These are phyloP conservation scores for Parsonsia alboflavescens DNA, from an alignment of 257 asterid species.

Conservation along the genomic window DNA sequence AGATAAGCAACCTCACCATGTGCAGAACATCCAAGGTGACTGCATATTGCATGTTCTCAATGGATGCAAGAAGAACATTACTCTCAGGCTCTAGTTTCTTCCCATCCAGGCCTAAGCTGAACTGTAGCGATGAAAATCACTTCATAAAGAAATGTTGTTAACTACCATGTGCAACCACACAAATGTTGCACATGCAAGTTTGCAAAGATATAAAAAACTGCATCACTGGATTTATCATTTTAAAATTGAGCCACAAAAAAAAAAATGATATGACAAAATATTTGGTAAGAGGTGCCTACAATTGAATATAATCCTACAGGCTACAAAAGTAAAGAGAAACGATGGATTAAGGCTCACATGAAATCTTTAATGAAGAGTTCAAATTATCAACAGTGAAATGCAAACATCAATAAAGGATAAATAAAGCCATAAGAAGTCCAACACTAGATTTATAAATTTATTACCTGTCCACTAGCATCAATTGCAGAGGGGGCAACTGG, in stretches of 20 bases:
- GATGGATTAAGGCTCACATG: background rate
- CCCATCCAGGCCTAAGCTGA: slow-evolving; percentile 77
- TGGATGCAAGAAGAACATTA: slow-evolving; percentile 94
- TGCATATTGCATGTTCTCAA: slow-evolving; percentile 96
- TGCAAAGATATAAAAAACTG: background rate
- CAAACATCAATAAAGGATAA: background rate
- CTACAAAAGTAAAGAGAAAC: background rate
- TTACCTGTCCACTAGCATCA: slow-evolving; percentile 92
- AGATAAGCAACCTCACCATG: slow-evolving; percentile 41
- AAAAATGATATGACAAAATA: background rate
- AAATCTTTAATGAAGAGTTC: background rate
- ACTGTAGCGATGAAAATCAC: slow-evolving; percentile 36
- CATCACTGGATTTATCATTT: background rate
- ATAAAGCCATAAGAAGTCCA: background rate
- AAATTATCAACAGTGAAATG: background rate
- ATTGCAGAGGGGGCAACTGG: slow-evolving; percentile 96
- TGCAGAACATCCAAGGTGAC: slow-evolving; percentile 89
- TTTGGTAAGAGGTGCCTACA: background rate
- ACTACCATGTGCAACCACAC: background rate
- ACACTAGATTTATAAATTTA: slow-evolving; percentile 3
- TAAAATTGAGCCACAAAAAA: background rate
- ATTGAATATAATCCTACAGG: background rate
- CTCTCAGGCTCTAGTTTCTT: slow-evolving; percentile 88
- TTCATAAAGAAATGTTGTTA: background rate
- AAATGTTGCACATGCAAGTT: background rate